These are phyloP conservation scores for Phaffia australis DNA, from an alignment of 768 basidiomycete genomes.

Conservation along the genomic window DNA sequence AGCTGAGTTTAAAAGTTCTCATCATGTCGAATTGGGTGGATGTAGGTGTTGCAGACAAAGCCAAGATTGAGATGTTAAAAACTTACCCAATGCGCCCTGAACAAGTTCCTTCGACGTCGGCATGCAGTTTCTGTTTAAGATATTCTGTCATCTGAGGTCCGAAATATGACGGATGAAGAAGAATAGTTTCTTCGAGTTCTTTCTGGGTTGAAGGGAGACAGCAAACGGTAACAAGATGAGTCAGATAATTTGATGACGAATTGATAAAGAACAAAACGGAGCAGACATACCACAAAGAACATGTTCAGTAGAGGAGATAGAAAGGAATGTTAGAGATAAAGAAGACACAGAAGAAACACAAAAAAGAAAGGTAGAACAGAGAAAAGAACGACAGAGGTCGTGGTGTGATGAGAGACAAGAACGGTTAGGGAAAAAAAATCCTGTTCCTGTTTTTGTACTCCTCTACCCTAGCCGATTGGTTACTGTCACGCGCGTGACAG, in stretches of 20 bases:
- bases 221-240: not conserved
- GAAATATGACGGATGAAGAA: conserved; percentile 96
- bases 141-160: conserved; percentile 90
- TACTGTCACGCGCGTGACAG: too few relatives aligned
- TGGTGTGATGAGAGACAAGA: not conserved
- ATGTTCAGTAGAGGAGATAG: not conserved
- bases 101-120: conserved; percentile 95
- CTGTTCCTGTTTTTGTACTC: too few relatives aligned
- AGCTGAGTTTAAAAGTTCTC: conserved; percentile 27
- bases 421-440: too few relatives aligned
- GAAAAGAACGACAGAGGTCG: not conserved
- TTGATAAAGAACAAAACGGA: not conserved
- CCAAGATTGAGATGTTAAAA: not conserved
- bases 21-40: not conserved
- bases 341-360: not conserved
- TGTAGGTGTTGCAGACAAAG: not conserved
- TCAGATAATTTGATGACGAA: not conserved
- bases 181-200: conserved; percentile 92
- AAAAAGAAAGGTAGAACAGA: not conserved
- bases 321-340: not conserved
- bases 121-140: conserved; percentile 82
- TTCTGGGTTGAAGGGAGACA: conserved; percentile 48
- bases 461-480: too few relatives aligned
- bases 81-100: conserved; percentile 73
- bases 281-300: conserved; percentile 25